Evolutionary conservation across 176 grass and related monocot species (phyloP), one percentile per base, ranked within the genome.

Genomic region (Aegilops tauschii): DNA sequence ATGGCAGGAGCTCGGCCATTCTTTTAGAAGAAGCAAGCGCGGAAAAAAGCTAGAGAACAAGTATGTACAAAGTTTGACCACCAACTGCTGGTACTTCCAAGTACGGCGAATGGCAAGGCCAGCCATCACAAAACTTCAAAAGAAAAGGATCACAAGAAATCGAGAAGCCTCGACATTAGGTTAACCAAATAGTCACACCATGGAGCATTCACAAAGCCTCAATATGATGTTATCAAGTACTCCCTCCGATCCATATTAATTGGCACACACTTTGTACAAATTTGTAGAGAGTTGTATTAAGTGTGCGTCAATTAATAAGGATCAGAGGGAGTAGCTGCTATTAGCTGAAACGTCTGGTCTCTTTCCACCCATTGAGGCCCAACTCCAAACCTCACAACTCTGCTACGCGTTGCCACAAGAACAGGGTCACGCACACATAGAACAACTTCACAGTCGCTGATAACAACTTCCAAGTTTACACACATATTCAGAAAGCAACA

Each of bases 401-500:
- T 75, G 72, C 39, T 62, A 49, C 0, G 2, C 37, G 65, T 35
- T 3, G 4, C 4, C 27, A 56, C 42, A 18, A 40, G 27, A 68
- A 61, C 45, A 85, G 10, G 44, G 20, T 16, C 8, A 64, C 37
- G 8, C 31, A 34, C 9, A 4, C 31, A 12, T 23, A 9, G 4
- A 29, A 82, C 29, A 6, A 54, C 8, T 6, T 42, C 27, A 66
- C 28, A 80, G 18, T 28, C 9, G 56, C 40, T 18, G 58, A 9
- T 12, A 63, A 9, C 32, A 73, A 69, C 23, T 74, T 74, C n/a
- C 39, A 74, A 74, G 23, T 62, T 65, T 12, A 32, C 69, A 23
- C 42, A 75, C 52, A 64, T 83, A 29, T 87, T 83, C 49, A 75
- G 13, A 49, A 75, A 50, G 42, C 42, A 78, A 12, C 30, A 35